A percentile compares a stretch with the other conserved stretches of the same genome.
These are phyloP conservation scores for Talaromyces verruculosus DNA, from an alignment of 2,329 filamentous ascomycete genomes.

Conservation along the genomic window DNA sequence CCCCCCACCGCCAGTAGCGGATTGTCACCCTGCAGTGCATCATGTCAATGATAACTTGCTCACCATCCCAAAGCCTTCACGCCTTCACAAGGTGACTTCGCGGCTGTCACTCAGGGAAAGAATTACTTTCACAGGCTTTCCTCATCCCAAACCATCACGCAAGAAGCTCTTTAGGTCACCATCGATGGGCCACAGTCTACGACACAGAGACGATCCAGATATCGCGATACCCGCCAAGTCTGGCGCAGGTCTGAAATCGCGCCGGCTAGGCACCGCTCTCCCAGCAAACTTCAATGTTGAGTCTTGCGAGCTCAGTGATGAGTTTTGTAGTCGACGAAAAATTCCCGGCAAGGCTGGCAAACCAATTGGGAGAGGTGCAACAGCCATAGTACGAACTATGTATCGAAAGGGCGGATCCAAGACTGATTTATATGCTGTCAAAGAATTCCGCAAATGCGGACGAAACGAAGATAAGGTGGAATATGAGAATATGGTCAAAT, in stretches of 20 bases:
- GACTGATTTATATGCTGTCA: conserved; percentile 70
- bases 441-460: conserved; percentile 77
- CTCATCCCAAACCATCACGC: conserved; percentile 24
- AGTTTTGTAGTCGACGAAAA: conserved; percentile 70
- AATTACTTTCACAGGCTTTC: conserved; percentile 29
- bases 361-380: conserved; percentile 77
- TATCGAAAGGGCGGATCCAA: conserved; percentile 62
- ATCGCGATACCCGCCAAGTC: conserved; percentile 61
- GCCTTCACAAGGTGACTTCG: conserved; percentile 26
- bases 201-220: conserved; percentile 26
- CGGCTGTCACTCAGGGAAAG: conserved; percentile 28
- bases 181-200: conserved; percentile 28
- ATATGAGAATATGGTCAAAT: conserved; percentile 87
- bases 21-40: background rate
- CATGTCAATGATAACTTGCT: conserved; percentile 17
- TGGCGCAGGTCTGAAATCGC: conserved; percentile 73
- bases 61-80: conserved; percentile 22
- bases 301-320: conserved; percentile 64
- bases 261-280: conserved; percentile 71
- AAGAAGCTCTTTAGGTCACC: conserved; percentile 29
- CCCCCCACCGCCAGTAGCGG: background rate
- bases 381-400: conserved; percentile 81
- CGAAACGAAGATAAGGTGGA: conserved; percentile 68
- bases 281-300: conserved; percentile 74
- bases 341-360: conserved; percentile 71